Evolutionary conservation across 352 stramenopile genomes (phyloP).

Genomic region (Pythium catenulatum): DNA sequence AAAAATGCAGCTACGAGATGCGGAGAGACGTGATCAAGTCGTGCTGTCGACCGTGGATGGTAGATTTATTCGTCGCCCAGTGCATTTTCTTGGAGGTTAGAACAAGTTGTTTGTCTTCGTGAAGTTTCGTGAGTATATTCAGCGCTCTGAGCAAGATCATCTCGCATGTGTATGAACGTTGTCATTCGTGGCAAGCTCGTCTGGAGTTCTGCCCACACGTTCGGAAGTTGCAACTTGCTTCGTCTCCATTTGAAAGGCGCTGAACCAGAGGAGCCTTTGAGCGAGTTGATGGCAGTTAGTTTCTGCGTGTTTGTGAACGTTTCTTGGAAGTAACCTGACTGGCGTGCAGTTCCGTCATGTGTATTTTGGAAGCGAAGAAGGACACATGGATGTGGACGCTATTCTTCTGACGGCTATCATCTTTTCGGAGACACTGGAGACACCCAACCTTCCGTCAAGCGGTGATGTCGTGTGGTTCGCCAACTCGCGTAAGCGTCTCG

Average conservation of each 20-base stretch:
- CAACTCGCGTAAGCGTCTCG: slow-evolving; percentile 25
- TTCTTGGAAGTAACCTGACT: no score
- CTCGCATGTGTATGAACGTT: slow-evolving; percentile 3
- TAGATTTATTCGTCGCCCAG: not conserved
- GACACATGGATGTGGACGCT: not conserved
- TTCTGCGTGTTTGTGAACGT: not conserved
- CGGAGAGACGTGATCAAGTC: no score
- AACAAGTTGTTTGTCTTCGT: not conserved
- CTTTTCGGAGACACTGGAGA: slow-evolving; percentile 6
- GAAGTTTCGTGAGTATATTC: not conserved
- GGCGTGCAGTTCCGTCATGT: not conserved
- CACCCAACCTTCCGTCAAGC: not conserved
- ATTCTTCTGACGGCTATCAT: slow-evolving; percentile 11
- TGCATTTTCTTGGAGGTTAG: not conserved
- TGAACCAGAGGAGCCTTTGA: not conserved
- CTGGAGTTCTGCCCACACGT: slow-evolving; percentile 35
- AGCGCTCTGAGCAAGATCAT: not conserved
- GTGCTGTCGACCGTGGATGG: slow-evolving; percentile 14
- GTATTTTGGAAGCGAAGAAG: not conserved
- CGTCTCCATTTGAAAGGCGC: slow-evolving; percentile 28
- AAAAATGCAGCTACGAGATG: no score
- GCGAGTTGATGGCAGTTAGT: slow-evolving; percentile 19
- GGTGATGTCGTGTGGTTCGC: not conserved
- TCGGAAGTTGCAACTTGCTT: not conserved
- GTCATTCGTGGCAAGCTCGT: slow-evolving; percentile 21